phyloP scores from a whole-genome alignment of 1,284 basidiomycete species.

The Rhodotorula sp. region DNA sequence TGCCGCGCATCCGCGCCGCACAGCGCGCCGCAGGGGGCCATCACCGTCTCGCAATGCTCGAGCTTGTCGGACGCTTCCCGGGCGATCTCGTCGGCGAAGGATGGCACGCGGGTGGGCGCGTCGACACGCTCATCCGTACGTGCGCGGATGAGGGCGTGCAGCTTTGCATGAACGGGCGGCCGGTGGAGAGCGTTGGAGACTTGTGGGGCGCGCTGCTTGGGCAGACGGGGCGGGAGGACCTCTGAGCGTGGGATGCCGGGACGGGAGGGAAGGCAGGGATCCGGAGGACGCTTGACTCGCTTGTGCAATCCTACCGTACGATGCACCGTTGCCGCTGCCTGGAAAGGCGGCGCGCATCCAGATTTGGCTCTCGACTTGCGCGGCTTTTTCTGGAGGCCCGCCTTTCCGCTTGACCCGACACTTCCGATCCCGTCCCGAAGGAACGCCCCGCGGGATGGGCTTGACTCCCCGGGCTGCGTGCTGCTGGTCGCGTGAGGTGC shows the following conservation, averaged over 20 bases:
- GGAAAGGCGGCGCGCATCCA: too few relatives aligned
- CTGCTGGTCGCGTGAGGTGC: neutral
- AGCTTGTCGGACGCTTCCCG: conserved; percentile 23
- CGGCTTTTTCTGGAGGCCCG: too few relatives aligned
- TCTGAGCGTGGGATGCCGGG: neutral
- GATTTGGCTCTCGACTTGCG: neutral
- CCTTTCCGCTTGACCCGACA: too few relatives aligned
- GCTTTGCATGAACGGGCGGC: conserved; percentile 16
- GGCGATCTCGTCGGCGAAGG: neutral
- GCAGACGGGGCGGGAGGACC: neutral
- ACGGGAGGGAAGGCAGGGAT: neutral
- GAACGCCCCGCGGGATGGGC: too few relatives aligned
- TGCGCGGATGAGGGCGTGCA: neutral
- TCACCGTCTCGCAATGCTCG: conserved; percentile 4
- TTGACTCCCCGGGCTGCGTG: too few relatives aligned
- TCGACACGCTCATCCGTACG: conserved; percentile 8
- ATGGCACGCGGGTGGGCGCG: conserved; percentile 1
- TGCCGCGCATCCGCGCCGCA: neutral
- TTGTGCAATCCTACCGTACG: too few relatives aligned
- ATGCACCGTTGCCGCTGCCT: too few relatives aligned
- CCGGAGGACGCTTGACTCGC: too few relatives aligned
- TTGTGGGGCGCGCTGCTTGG: conserved; percentile 21
- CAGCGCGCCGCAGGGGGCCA: neutral
- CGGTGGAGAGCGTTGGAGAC: neutral
- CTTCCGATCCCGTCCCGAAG: too few relatives aligned